Base-by-base conservation (phyloP, 441 rosid genomes). In the Arabidopsis hybrid region DNA sequence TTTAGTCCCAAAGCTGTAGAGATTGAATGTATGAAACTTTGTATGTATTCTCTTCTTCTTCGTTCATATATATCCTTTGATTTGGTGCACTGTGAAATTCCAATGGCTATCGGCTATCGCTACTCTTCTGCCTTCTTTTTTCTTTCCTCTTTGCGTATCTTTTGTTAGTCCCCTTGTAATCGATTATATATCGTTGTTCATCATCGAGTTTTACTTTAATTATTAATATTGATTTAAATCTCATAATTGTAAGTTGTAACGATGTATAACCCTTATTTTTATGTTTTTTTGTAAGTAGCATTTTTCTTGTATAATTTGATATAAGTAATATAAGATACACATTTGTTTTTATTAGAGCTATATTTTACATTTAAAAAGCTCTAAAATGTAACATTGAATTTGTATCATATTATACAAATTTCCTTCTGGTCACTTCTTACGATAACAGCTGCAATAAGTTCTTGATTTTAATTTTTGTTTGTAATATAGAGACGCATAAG, bases 1-100 rank as follows among this genome's bases (percentile, higher is more conserved):
- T 36, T 47, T 73, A 56, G 42, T 13, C 40, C 57, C 65, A 64
- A 65, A 73, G 43, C 59, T 73, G 16, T 65, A 73, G 65, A 26
- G 29, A 26, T 26, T 26, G 29, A 26, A 26, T 26, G 29, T 26
- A 26, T 26, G 7, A 26, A 59, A 59, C 49, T 46, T 35, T 69
- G 14, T 58, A 57, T 11, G 43, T 43, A 16, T 45, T 49, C 45
- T 34, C 45, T 14, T 47, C 16, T 3, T 49, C 45, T 5, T 58
- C 17, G 6, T 34, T 14, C 18, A 16, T 26, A 26, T 26, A 26
- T 26, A 26, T 50, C 60, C 3, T 50, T 35, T 18, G 69, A 35
- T 35, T 35, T 17, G 6, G 32, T 64, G 57, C 32, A 11, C 8
- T 32, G 7, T 64, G 16, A n/a, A 16, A 42, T 42, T 31, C 12